phyloP scores from a whole-genome alignment of 352 stramenopile genomes.

The Globisporangium takayamanum region DNA sequence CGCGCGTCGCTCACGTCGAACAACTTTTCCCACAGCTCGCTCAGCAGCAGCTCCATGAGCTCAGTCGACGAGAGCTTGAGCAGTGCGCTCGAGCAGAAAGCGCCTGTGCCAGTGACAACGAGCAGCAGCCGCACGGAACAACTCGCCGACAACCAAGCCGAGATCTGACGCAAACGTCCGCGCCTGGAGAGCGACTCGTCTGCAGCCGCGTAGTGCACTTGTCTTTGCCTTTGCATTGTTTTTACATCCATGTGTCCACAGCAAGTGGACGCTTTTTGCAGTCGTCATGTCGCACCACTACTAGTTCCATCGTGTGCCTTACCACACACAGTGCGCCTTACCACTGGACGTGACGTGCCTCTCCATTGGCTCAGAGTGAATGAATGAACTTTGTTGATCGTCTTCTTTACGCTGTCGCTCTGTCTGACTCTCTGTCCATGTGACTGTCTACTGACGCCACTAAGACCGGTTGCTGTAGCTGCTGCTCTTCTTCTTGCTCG shows the following conservation, averaged over 20 bases:
- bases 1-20: conserved; percentile 18
- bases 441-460: no score
- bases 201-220: background rate
- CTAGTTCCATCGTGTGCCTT: background rate
- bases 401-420: background rate
- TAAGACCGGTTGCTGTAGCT: background rate
- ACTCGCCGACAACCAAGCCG: conserved; percentile 28
- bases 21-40: conserved; percentile 14
- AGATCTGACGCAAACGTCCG: conserved; percentile 27
- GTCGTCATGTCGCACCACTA: background rate
- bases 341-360: no score
- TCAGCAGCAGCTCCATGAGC: conserved; percentile 5
- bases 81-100: background rate
- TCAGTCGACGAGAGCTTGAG: conserved; percentile 17
- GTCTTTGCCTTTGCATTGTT: background rate
- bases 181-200: background rate
- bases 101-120: conserved; percentile 6
- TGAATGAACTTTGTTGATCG: background rate
- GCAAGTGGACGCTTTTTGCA: no score
- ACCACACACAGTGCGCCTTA: no score
- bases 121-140: background rate
- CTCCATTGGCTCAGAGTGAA: background rate
- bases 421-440: background rate
- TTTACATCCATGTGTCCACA: no score
- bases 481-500: conserved; percentile 1